Percentiles rank a stretch among this genome's conserved stretches.
phyloP scores from a whole-genome alignment of 2,329 filamentous ascomycete genomes.

The Cercospora beticola region DNA sequence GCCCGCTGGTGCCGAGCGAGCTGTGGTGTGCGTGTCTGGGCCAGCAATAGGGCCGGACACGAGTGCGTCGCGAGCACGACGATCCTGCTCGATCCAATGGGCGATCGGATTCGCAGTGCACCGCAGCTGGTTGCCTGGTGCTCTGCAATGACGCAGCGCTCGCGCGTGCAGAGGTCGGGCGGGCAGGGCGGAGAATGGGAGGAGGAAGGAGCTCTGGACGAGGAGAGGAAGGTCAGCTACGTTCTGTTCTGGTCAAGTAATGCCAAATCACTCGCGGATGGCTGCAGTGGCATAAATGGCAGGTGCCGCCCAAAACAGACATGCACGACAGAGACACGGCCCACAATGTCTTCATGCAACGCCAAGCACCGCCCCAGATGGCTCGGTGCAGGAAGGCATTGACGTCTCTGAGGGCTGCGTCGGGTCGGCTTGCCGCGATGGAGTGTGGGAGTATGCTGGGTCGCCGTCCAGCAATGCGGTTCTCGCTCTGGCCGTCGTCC shows the following conservation, averaged over 20 bases:
- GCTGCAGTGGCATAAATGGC: constrained; percentile 24
- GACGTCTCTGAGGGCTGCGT: constrained; percentile 8
- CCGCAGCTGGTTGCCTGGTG: constrained; percentile 25
- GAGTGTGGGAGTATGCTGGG: not conserved
- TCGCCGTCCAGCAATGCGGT: constrained; percentile 2
- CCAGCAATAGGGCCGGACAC: constrained; percentile 20
- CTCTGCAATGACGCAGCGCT: constrained; percentile 23
- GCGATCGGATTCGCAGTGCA: constrained; percentile 13
- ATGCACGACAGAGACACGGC: not conserved
- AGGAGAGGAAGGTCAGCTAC: constrained; percentile 17
- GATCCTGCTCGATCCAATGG: constrained; percentile 21
- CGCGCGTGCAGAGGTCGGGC: constrained; percentile 14
- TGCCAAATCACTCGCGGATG: constrained; percentile 28
- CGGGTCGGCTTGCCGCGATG: constrained; percentile 14
- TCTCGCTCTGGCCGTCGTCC: not conserved
- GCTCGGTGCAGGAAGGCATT: constrained; percentile 18
- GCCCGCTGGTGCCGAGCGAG: constrained; percentile 14
- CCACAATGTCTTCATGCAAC: constrained; percentile 16
- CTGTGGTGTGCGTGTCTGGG: constrained; percentile 18
- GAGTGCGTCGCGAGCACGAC: constrained; percentile 15
- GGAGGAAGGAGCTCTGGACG: constrained; percentile 19
- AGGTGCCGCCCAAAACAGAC: constrained; percentile 7
- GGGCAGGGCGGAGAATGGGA: constrained; percentile 10
- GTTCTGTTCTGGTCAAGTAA: constrained; percentile 15
- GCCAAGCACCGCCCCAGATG: constrained; percentile 11